Evolutionary conservation across 2,329 filamentous ascomycete genomes (phyloP).

Genomic region (Dichotomopilus funicola): DNA sequence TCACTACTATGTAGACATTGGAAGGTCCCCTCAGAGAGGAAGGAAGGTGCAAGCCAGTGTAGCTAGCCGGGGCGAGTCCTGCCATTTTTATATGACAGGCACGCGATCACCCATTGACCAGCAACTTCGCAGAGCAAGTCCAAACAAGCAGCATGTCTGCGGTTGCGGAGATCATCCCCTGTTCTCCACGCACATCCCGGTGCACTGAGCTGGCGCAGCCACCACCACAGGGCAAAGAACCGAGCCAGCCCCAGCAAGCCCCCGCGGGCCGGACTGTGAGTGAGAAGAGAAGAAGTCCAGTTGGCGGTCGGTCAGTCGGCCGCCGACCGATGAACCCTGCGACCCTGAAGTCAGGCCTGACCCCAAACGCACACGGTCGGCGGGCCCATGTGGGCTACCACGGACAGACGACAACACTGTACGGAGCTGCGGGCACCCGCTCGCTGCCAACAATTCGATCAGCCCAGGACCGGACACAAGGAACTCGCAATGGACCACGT

Average conservation of each 20-base stretch:
- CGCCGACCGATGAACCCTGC: slow-evolving; percentile 3
- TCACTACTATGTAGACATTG: too few species aligned
- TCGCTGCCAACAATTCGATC: neutral
- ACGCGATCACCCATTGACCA: slow-evolving; percentile 13
- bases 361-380: neutral
- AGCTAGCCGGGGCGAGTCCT: neutral
- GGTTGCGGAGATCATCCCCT: slow-evolving; percentile 14
- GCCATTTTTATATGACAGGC: slow-evolving; percentile 11
- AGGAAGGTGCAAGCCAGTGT: neutral
- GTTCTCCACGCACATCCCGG: slow-evolving; percentile 1
- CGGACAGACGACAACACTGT: too few species aligned
- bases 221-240: neutral
- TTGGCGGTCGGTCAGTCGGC: slow-evolving; percentile 1
- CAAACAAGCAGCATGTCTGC: slow-evolving; percentile 6
- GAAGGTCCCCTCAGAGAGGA: neutral
- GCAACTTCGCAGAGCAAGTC: slow-evolving; percentile 11
- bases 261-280: too few species aligned
- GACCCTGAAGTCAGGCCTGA: neutral
- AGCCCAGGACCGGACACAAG: neutral
- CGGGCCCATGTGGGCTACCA: too few species aligned
- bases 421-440: too few species aligned
- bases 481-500: neutral
- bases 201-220: slow-evolving; percentile 9
- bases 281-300: neutral
- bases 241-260: too few species aligned